phyloP scores from a whole-genome alignment of 2,329 filamentous ascomycete species.

The Cladosporium velox region DNA sequence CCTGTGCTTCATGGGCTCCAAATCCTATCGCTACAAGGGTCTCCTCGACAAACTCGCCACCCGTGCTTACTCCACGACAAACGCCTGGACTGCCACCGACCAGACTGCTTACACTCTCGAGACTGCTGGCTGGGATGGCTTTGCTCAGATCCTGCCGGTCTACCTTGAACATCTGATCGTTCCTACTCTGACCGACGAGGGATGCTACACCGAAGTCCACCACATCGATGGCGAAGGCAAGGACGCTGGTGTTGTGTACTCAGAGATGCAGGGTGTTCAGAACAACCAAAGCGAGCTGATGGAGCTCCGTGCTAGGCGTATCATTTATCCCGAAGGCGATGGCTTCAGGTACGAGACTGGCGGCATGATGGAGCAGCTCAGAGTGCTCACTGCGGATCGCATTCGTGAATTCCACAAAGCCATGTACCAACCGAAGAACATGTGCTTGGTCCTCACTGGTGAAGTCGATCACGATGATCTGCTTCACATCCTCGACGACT shows the following conservation, averaged over 20 bases:
- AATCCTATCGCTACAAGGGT: constrained; percentile 91
- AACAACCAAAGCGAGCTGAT: constrained; percentile 84
- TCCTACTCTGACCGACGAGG: constrained; percentile 88
- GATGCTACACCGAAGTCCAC: constrained; percentile 93
- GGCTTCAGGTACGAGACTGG: constrained; percentile 98
- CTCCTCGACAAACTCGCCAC: constrained; percentile 92
- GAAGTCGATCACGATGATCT: constrained; percentile 83
- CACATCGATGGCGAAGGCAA: constrained; percentile 92
- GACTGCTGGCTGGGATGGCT: constrained; percentile 95
- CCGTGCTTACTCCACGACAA: constrained; percentile 88
- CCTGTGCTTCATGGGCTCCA: constrained; percentile 70
- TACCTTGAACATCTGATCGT: constrained; percentile 93
- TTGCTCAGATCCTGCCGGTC: constrained; percentile 88
- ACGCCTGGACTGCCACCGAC: constrained; percentile 95
- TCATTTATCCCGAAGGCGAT: constrained; percentile 84
- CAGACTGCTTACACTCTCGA: constrained; percentile 96
- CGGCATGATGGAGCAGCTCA: constrained; percentile 89
- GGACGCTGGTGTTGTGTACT: constrained; percentile 87
- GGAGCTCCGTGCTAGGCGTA: constrained; percentile 75
- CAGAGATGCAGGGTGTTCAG: constrained; percentile 96
- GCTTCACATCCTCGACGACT: constrained; percentile 77
- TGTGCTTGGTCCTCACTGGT: constrained; percentile 88
- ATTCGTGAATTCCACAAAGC: constrained; percentile 93
- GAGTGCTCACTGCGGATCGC: constrained; percentile 80
- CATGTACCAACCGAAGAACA: constrained; percentile 97